Conservation (phyloP, 306 rosid genomes). For the Medicago ruthenica region DNA sequence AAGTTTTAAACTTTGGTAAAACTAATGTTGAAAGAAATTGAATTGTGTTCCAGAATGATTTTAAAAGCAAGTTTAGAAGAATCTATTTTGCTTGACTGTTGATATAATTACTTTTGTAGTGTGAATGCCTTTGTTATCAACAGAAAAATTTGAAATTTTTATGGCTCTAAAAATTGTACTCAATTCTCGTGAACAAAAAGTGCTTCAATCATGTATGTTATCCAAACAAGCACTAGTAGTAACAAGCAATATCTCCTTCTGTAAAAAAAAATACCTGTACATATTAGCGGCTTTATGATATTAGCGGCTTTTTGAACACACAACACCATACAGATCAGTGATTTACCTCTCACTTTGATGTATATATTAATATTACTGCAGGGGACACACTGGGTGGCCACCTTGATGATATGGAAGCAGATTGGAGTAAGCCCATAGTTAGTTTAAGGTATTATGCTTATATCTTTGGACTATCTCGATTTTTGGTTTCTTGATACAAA, state of each 20-base stretch:
- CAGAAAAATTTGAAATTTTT: not conserved
- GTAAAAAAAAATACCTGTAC: not conserved
- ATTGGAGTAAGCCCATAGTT: constrained; percentile 90
- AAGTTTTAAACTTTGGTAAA: not conserved
- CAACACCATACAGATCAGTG: not conserved
- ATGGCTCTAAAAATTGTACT: not conserved
- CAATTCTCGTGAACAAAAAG: not conserved
- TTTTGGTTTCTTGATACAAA: constrained; percentile 14
- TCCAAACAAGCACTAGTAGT: not conserved
- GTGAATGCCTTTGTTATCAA: not conserved
- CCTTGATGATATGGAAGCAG: constrained; percentile 97
- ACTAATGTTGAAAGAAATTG: not conserved
- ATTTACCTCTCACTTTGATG: constrained; percentile 1
- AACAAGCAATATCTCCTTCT: not conserved
- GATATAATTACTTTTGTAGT: not conserved
- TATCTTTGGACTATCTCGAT: not conserved
- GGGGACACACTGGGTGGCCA: constrained; percentile 94
- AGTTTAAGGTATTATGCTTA: constrained; percentile 73
- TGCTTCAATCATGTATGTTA: not conserved
- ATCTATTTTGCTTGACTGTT: constrained; percentile 3
- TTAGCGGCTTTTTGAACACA: not conserved
- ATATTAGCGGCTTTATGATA: not conserved
- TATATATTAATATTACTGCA: constrained; percentile 36
- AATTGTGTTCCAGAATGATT: not conserved
- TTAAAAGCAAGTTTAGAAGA: not conserved